Percentiles rank a stretch among this genome's conserved stretches.
phyloP scores from a whole-genome alignment of 257 asterid species.

The Nicotiana obtusifolia region DNA sequence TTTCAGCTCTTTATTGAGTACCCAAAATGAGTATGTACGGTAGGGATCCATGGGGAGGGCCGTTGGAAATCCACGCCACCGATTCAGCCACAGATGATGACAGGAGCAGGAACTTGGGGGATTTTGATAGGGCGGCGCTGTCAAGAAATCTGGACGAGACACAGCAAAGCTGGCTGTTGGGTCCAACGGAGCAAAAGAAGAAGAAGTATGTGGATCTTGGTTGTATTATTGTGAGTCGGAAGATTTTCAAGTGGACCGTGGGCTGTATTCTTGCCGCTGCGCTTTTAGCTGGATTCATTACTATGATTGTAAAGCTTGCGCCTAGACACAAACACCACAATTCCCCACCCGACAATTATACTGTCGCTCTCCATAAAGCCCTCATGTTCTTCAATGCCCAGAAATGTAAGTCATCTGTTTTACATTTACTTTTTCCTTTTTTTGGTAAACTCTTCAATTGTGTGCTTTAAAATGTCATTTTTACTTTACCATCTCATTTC shows the following conservation, averaged over 20 bases:
- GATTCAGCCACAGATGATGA: slow-evolving; percentile 99
- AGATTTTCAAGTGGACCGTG: slow-evolving; percentile 84
- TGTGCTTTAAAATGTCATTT: not conserved
- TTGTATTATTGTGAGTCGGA: slow-evolving; percentile 81
- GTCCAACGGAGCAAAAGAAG: slow-evolving; percentile 97
- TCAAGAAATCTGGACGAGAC: slow-evolving; percentile 92
- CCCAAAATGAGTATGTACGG: slow-evolving; percentile 61
- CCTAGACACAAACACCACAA: slow-evolving; percentile 63
- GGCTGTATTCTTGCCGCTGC: slow-evolving; percentile 74
- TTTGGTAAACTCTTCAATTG: not conserved
- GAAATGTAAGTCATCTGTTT: slow-evolving; percentile 55
- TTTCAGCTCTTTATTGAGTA: not conserved
- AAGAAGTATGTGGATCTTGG: slow-evolving; percentile 97
- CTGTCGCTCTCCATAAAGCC: slow-evolving; percentile 75
- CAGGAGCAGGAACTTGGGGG: slow-evolving; percentile 80
- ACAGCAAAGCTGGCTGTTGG: slow-evolving; percentile 96
- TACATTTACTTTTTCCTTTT: not conserved
- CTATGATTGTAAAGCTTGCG: slow-evolving; percentile 73
- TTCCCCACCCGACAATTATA: slow-evolving; percentile 92
- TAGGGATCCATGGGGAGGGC: slow-evolving; percentile 98
- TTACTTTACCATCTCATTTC: not conserved
- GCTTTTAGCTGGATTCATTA: slow-evolving; percentile 61
- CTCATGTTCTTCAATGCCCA: slow-evolving; percentile 96
- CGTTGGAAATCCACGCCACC: slow-evolving; percentile 81
- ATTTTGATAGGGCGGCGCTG: slow-evolving; percentile 87